These are phyloP conservation scores for Neurospora sp. DNA, from an alignment of 495 filamentous ascomycete species.

Conservation along the genomic window DNA sequence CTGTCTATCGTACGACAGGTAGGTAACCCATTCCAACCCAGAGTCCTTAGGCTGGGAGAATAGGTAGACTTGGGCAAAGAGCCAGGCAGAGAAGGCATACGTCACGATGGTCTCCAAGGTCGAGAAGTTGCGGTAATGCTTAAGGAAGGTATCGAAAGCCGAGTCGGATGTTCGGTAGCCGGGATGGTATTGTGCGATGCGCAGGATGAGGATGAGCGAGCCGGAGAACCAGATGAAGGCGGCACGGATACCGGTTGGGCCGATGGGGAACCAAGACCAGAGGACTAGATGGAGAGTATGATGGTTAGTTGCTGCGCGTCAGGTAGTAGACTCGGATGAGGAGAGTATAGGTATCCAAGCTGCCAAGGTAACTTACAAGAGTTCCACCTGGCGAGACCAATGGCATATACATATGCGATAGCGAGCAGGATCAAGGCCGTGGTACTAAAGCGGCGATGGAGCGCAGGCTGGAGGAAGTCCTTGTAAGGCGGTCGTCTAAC, in stretches of 20 bases:
- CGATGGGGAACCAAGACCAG: slow-evolving; percentile 81
- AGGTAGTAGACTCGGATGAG: not conserved
- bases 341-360: not conserved
- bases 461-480: slow-evolving; percentile 79
- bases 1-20: slow-evolving; percentile 54
- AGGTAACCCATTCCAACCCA: slow-evolving; percentile 61
- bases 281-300: slow-evolving; percentile 41
- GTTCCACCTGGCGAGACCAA: slow-evolving; percentile 60
- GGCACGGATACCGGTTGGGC: slow-evolving; percentile 63
- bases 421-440: slow-evolving; percentile 55
- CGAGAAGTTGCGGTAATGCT: slow-evolving; percentile 43
- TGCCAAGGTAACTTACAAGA: slow-evolving; percentile 43
- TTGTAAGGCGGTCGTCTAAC: slow-evolving; percentile 52
- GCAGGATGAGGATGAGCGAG: slow-evolving; percentile 61
- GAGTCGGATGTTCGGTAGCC: slow-evolving; percentile 61
- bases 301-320: slow-evolving; percentile 7
- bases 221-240: slow-evolving; percentile 63
- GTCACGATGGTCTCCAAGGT: slow-evolving; percentile 57
- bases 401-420: slow-evolving; percentile 64
- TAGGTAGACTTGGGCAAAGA: slow-evolving; percentile 76
- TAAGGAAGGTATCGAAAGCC: slow-evolving; percentile 50
- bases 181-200: slow-evolving; percentile 76
- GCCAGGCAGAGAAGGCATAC: slow-evolving; percentile 67
- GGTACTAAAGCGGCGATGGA: slow-evolving; percentile 77
- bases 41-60: slow-evolving; percentile 58